phyloP scores from a whole-genome alignment of 1,284 basidiomycete species.

The Mycosarcoma mackinlayi region DNA sequence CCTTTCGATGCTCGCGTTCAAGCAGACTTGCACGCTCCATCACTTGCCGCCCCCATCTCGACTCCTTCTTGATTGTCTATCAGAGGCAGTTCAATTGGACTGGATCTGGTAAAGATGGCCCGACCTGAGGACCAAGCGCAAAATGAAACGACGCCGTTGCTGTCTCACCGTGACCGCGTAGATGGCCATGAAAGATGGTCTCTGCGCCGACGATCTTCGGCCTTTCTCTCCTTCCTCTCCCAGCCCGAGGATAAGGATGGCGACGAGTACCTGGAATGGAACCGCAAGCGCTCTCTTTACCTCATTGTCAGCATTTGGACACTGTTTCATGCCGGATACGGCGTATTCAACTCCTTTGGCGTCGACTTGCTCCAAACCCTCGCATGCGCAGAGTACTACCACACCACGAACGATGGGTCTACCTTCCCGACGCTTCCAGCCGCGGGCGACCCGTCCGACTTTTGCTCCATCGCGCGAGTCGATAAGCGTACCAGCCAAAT shows the following conservation, averaged over 20 bases:
- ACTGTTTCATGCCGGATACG: conserved; percentile 15
- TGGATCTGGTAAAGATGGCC: conserved; percentile 11
- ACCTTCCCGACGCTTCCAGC: conserved; percentile 19
- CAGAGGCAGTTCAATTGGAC: too few relatives aligned
- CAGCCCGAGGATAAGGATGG: conserved; percentile 35
- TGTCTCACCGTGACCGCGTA: conserved; percentile 2
- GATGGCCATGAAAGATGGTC: conserved; percentile 27
- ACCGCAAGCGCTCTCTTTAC: conserved; percentile 17
- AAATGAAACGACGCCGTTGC: conserved; percentile 34
- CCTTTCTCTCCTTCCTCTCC: conserved; percentile 41
- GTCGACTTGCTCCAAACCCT: conserved; percentile 36
- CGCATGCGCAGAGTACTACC: conserved; percentile 42
- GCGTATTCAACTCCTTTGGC: conserved; percentile 16
- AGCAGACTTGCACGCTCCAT: too few relatives aligned
- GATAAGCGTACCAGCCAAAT: conserved; percentile 37
- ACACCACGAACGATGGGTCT: conserved; percentile 8
- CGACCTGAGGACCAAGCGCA: conserved; percentile 4
- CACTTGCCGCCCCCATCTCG: too few relatives aligned
- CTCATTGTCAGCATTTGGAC: conserved; percentile 18
- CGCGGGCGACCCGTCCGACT: conserved; percentile 15
- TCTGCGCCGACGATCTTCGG: conserved; percentile 32
- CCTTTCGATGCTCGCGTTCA: too few relatives aligned
- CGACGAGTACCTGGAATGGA: conserved; percentile 22
- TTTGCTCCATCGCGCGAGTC: conserved; percentile 31
- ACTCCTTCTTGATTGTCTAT: too few relatives aligned